Evolutionary conservation across 2,329 filamentous ascomycete species (phyloP).

Genomic region (Scedosporium aurantiacum): DNA sequence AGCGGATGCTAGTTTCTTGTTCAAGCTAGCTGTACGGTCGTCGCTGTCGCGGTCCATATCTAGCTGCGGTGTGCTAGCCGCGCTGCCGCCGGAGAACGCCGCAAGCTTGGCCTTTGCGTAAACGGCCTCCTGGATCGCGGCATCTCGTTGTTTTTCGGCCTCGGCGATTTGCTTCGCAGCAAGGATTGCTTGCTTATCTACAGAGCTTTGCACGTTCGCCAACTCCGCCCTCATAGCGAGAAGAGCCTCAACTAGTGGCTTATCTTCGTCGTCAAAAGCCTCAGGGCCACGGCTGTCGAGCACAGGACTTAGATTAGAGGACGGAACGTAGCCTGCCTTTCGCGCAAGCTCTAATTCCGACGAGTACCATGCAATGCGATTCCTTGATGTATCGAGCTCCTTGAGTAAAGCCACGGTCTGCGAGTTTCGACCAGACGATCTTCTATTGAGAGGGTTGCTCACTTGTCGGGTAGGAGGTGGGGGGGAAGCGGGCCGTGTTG

Average conservation of each 20-base stretch:
- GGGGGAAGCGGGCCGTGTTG: constrained; percentile 41
- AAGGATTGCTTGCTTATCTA: constrained; percentile 76
- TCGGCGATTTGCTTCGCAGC: constrained; percentile 87
- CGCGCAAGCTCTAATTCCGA: constrained; percentile 87
- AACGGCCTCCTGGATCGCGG: constrained; percentile 86
- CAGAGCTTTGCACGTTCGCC: constrained; percentile 75
- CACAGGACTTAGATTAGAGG: constrained; percentile 55
- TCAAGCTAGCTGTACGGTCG: constrained; percentile 57
- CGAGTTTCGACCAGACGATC: constrained; percentile 49
- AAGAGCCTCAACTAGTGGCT: constrained; percentile 82
- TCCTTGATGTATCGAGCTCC: constrained; percentile 75
- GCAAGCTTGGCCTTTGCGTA: constrained; percentile 91
- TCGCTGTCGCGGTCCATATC: constrained; percentile 50
- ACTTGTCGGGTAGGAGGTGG: constrained; percentile 45
- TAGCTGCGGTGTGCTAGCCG: constrained; percentile 46
- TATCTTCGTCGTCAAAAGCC: constrained; percentile 82
- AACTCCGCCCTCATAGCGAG: constrained; percentile 85
- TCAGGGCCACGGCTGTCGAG: constrained; percentile 69
- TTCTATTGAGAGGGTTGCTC: constrained; percentile 46
- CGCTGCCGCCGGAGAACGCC: constrained; percentile 58
- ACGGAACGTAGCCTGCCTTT: constrained; percentile 77
- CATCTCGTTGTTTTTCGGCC: constrained; percentile 87
- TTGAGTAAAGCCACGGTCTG: constrained; percentile 68
- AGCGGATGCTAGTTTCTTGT: constrained; percentile 70
- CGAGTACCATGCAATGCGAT: constrained; percentile 91